A percentile compares a stretch with the other conserved stretches of the same genome.
phyloP scores from a whole-genome alignment of 2,329 filamentous ascomycete genomes.

The Aspergillus uvarum region DNA sequence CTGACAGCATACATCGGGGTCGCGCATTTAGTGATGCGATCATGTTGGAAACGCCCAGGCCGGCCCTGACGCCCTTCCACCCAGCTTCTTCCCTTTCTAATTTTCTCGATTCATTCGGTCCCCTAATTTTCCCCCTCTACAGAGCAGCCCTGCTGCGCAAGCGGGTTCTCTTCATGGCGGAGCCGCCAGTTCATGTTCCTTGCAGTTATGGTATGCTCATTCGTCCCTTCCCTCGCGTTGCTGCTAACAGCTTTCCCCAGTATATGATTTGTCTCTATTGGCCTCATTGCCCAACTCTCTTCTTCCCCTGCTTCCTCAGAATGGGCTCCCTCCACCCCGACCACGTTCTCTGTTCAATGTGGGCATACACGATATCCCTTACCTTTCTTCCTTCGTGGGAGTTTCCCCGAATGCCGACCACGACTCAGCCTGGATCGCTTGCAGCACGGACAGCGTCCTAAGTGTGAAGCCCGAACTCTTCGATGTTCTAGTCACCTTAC shows the following conservation, averaged over 20 bases:
- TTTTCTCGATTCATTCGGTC: slow-evolving; percentile 81
- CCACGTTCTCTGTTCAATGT: slow-evolving; percentile 86
- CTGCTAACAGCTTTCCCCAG: slow-evolving; percentile 48
- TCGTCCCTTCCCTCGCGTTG: slow-evolving; percentile 17
- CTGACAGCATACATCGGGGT: slow-evolving; percentile 31
- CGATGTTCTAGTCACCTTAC: slow-evolving; percentile 84
- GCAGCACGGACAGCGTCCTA: slow-evolving; percentile 92
- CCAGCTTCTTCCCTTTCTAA: slow-evolving; percentile 79
- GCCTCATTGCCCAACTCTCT: slow-evolving; percentile 81
- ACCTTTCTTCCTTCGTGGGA: slow-evolving; percentile 66
- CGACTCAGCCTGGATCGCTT: slow-evolving; percentile 79
- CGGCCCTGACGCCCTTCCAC: slow-evolving; percentile 73
- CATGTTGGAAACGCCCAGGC: slow-evolving; percentile 40
- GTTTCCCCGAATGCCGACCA: slow-evolving; percentile 33
- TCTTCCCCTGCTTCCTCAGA: slow-evolving; percentile 65
- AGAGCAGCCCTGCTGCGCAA: slow-evolving; percentile 82
- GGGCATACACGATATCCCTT: slow-evolving; percentile 87
- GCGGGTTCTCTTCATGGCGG: slow-evolving; percentile 80
- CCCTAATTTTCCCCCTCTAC: slow-evolving; percentile 87
- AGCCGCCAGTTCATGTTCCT: slow-evolving; percentile 77
- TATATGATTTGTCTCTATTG: slow-evolving; percentile 91
- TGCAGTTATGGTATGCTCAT: slow-evolving; percentile 78
- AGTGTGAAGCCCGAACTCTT: slow-evolving; percentile 82
- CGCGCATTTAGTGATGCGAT: slow-evolving; percentile 46
- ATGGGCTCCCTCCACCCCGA: slow-evolving; percentile 60